Conservation (phyloP, 306 rosid genomes). For the Albizia julibrissin region DNA sequence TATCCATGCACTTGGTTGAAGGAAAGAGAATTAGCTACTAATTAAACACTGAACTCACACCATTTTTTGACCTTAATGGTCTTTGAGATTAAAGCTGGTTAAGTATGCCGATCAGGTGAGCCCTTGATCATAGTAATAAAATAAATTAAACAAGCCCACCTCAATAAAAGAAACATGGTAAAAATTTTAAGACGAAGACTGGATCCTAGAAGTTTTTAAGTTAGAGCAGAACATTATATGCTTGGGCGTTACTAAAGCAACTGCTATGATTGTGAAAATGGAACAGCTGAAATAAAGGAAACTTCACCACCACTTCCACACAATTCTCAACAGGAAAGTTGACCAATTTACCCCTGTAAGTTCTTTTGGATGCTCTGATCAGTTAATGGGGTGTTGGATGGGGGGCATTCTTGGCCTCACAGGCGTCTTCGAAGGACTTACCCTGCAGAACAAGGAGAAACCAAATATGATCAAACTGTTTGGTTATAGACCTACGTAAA, state of each 20-base stretch:
- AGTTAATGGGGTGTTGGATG: conserved; percentile 54
- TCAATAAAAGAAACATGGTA: neutral
- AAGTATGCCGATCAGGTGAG: neutral
- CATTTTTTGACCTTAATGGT: neutral
- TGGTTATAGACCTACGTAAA: conserved; percentile 5
- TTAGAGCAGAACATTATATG: neutral
- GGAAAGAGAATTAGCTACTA: neutral
- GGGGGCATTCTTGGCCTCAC: conserved; percentile 85
- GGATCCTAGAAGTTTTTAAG: neutral
- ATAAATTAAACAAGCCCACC: neutral
- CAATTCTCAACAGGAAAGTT: conserved; percentile 47
- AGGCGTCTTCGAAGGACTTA: conserved; percentile 98
- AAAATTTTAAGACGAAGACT: neutral
- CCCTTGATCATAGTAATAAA: neutral
- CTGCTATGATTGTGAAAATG: conserved; percentile 10
- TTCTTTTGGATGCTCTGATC: conserved; percentile 25
- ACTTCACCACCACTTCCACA: conserved; percentile 60
- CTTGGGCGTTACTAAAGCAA: neutral
- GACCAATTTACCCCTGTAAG: conserved; percentile 38
- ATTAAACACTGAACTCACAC: neutral
- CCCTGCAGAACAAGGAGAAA: conserved; percentile 57
- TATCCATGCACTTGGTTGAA: neutral
- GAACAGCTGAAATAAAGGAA: conserved; percentile 53
- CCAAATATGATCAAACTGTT: conserved; percentile 5
- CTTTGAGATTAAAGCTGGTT: neutral